phyloP scores from a whole-genome alignment of 192 early-diverging fungal genomes.

The Backusella luteola region DNA sequence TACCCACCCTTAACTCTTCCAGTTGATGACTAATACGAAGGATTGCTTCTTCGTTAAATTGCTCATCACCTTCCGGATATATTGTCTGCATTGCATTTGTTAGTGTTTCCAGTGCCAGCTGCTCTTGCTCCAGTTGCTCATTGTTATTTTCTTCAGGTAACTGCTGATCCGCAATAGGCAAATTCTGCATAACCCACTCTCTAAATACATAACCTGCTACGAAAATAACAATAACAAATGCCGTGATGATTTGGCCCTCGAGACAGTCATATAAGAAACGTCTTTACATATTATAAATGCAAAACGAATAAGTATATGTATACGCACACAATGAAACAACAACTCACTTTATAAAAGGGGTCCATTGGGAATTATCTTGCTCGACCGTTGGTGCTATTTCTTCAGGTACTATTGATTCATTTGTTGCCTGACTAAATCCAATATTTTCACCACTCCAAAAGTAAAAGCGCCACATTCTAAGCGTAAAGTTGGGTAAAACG shows the following conservation, averaged over 20 bases:
- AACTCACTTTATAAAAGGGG: conserved; percentile 7
- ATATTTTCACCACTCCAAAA: conserved; percentile 74
- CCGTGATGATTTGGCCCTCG: conserved; percentile 83
- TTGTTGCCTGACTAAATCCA: conserved; percentile 26
- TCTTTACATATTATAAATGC: conserved; percentile 18
- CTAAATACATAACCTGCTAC: conserved; percentile 80
- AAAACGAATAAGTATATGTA: neutral
- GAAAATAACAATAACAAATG: conserved; percentile 73
- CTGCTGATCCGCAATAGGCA: conserved; percentile 35
- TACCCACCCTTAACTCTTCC: neutral
- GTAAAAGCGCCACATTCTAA: conserved; percentile 84
- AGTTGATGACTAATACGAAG: conserved; percentile 2
- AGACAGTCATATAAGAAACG: conserved; percentile 64
- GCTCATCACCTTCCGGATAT: neutral
- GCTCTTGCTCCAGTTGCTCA: conserved; percentile 13
- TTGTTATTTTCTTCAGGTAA: conserved; percentile 8
- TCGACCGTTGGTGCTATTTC: neutral
- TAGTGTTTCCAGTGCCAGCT: conserved; percentile 18
- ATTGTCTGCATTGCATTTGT: conserved; percentile 18
- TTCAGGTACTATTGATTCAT: neutral
- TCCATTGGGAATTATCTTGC: neutral
- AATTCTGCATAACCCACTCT: conserved; percentile 84
- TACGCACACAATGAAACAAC: neutral
- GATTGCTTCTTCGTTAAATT: neutral
- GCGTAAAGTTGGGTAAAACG: conserved; percentile 75